Base-by-base conservation (phyloP, 2,329 filamentous ascomycete species). In the Elsinoe perseae region DNA sequence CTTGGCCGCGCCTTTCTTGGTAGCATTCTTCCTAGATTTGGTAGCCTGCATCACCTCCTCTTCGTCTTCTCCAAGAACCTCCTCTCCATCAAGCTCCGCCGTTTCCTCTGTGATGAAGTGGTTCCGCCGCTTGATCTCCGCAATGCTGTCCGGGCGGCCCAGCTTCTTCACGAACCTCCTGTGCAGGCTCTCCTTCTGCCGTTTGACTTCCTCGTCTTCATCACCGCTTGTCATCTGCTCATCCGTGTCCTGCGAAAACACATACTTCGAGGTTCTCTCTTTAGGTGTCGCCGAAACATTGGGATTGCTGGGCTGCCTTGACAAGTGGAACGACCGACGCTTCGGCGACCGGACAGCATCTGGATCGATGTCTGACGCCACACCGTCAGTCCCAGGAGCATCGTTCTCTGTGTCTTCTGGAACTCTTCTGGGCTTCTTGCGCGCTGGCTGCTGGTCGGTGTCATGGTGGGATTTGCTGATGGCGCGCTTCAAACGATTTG, bases 111-210 rank as follows among this genome's bases (percentile, higher is more conserved):
- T 74, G 21, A 76, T 73, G 48, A 77, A 69, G 60, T 76, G 76
- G 62, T 83, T 81, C 12, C 80, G 76, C 58, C 84, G 77, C 64
- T 82, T 82, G 54, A 86, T 80, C 59, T 83, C 79, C 23, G 81
- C 77, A 61, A 95, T 77, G 66, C 89, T 92, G 66, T 95, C 90
- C 1, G 90, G 85, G 42, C 87, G 83, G 0, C 92, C 91, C 2
- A 98, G 80, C 69, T 92, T 95, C 76, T 87, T 88, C 28, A 97
- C 86, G 65, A 97, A 98, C 64, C 84, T 86, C 59, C 80, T 77
- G 67, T 96, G 93, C 21, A 96, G 73, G 50, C 82, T 83, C 58
- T 86, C 81, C 65, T 86, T 90, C 58, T 77, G 76, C 60, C 75
- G 80, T 62, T 73, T 78, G 1, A 75, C 75, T 2, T 73, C 72